A percentile compares a stretch with the other conserved stretches of the same genome.
phyloP scores from a whole-genome alignment of 495 filamentous ascomycete species.

The Lophiostoma macrostomum region DNA sequence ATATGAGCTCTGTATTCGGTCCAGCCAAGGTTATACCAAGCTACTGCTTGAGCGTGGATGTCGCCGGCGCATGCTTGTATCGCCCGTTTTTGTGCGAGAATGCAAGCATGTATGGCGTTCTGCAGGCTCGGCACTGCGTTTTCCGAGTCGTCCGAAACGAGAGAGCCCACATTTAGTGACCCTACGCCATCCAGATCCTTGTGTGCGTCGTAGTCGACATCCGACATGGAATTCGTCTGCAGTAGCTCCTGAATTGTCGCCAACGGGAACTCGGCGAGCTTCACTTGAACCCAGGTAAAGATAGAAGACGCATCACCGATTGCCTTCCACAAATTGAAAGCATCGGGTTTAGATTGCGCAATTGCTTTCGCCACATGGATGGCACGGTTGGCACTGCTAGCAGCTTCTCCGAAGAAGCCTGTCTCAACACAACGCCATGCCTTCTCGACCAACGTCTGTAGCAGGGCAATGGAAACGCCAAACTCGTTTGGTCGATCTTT shows the following conservation, averaged over 20 bases:
- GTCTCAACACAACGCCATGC: slow-evolving; percentile 72
- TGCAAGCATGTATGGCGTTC: slow-evolving; percentile 60
- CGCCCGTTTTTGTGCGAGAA: slow-evolving; percentile 83
- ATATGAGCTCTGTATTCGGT: slow-evolving; percentile 79
- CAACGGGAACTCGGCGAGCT: slow-evolving; percentile 56
- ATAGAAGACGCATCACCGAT: slow-evolving; percentile 84
- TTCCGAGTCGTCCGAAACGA: slow-evolving; percentile 37
- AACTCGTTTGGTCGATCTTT: slow-evolving; percentile 64
- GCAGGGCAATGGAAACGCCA: slow-evolving; percentile 78
- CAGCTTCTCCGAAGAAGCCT: slow-evolving; percentile 78
- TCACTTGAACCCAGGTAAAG: slow-evolving; percentile 73
- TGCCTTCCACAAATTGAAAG: slow-evolving; percentile 94
- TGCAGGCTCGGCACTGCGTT: slow-evolving; percentile 48
- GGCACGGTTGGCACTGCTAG: slow-evolving; percentile 60
- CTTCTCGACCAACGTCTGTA: slow-evolving; percentile 81
- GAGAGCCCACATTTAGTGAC: slow-evolving; percentile 41
- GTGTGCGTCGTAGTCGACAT: slow-evolving; percentile 60
- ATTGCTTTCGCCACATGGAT: slow-evolving; percentile 55
- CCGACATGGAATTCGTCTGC: slow-evolving; percentile 32
- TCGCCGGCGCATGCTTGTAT: slow-evolving; percentile 72
- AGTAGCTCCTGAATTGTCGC: slow-evolving; percentile 56
- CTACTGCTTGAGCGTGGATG: slow-evolving; percentile 85
- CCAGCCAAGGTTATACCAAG: slow-evolving; percentile 96
- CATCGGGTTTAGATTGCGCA: slow-evolving; percentile 53
- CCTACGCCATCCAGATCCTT: slow-evolving; percentile 70